Conservation (phyloP, 1,284 basidiomycete species). For the Ganoderma boninense region DNA sequence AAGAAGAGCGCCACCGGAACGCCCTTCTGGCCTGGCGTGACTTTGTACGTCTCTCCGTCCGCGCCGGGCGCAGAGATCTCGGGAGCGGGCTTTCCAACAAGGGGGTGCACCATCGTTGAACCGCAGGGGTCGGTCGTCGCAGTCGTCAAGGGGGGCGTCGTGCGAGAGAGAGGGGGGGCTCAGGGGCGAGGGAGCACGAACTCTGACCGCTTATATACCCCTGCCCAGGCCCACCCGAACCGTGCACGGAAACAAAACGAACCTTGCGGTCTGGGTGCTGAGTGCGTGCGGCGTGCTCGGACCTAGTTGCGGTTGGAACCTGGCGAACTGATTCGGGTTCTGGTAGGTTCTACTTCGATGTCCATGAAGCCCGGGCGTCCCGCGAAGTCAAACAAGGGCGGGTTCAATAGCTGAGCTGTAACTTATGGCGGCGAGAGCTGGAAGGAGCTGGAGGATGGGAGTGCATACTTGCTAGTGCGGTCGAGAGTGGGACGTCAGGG, state of each 20-base stretch:
- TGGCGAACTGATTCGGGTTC: neutral
- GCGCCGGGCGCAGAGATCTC: conserved; percentile 56
- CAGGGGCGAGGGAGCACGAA: neutral
- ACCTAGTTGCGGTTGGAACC: conserved; percentile 9
- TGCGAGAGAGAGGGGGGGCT: conserved; percentile 8
- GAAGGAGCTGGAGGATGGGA: neutral
- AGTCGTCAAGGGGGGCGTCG: conserved; percentile 27
- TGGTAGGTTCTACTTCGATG: neutral
- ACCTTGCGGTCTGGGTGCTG: conserved; percentile 16
- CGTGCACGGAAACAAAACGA: neutral
- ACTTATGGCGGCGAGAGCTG: neutral
- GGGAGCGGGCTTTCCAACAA: conserved; percentile 60
- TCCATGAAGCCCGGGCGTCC: neutral
- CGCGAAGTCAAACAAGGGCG: neutral
- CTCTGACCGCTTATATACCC: conserved; percentile 10
- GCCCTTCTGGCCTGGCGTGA: conserved; percentile 55
- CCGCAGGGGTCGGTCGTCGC: conserved; percentile 13
- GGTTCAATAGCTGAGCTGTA: neutral
- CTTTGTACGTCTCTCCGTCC: conserved; percentile 56
- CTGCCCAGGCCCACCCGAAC: conserved; percentile 3
- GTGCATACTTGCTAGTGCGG: neutral
- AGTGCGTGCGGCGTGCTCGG: conserved; percentile 17
- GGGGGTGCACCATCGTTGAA: conserved; percentile 47
- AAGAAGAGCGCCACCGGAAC: conserved; percentile 77
- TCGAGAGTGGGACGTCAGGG: neutral